Base-by-base conservation (phyloP, 208 protist genomes). In the Wallacemonas collosoma region DNA sequence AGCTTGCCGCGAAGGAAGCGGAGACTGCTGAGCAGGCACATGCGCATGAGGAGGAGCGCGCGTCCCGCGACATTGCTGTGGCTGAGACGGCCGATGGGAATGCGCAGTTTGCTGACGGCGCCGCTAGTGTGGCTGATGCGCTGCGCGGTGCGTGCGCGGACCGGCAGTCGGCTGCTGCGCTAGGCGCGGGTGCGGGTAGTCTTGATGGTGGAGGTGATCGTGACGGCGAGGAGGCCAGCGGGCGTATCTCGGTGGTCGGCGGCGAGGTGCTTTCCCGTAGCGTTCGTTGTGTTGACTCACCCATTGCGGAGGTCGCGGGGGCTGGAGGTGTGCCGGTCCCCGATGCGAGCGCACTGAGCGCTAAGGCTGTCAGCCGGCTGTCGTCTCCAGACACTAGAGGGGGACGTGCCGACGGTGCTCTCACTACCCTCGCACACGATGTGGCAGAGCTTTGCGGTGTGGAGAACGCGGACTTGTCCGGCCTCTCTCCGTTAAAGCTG, bases 61-160 rank as follows among this genome's bases (percentile, higher is more conserved):
- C 39, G 26, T 64, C 71, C 40, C 55, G 48, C 15, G 39, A 47
- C 11, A 17, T 15, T 17, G 12, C 9, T 3, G 51, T 9, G 41
- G 50, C 72, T 54, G 64, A 65, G 53, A 36, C 63, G 15, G 72
- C 60, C 5, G 43, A 70, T 53, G 64, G 56, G 17, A 64, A 62
- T 43, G 65, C 63, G 15, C 44, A 36, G n/a, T 3, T 35, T 45
- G 41, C 65, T 39, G 69, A 68, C 45, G 36, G 71, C 40, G 26
- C 26, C 26, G 26, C 26, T 26, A 26, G 0, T 26, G 26, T 26
- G 26, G 26, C 26, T 26, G 26, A 26, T 26, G 26, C 26, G 26
- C 26, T 26, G 26, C 26, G 26, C 26, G 0, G 26, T 26, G 26
- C 26, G 26, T 26, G 26, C 26, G 26, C 26, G 26, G 26, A 26